Base-by-base conservation (phyloP, 257 asterid species). In the Capsicum baccatum region DNA sequence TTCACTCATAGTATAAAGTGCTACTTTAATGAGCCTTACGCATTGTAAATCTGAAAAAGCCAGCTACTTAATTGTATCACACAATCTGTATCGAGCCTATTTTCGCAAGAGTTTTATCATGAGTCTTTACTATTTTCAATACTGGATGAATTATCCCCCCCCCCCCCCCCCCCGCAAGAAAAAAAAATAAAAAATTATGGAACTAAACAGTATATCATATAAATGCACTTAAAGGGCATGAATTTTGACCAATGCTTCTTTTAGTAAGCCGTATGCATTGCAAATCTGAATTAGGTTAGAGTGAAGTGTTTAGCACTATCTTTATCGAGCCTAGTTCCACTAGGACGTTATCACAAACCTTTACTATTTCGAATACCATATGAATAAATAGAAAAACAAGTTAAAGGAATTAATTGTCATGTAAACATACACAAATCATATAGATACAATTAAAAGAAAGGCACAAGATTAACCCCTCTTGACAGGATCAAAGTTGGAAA, bases 401-500 rank as follows among this genome's bases (percentile, higher is more conserved):
- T 39, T 39, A 68, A 13, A 67, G 48, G 74, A 33, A 37, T 67
- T 13, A 37, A 12, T 67, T 12, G 74, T 9, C 79, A 70, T 69
- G 35, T 44, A 44, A 70, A 70, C 79, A 70, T 44, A 70, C 56
- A 70, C 35, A 44, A 70, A 70, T 42, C 56, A 9, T 37, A 66
- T 66, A 66, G 79, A 70, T 42, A 66, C 48, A 67, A 35, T 26
- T 64, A 11, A 26, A 64, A 26, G 74, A 33, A 6, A 66, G 21
- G 9, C 47, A 67, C 35, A 70, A 70, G 44, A 8, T 94, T 93
- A 95, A 91, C 83, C 64, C 84, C 97, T 83, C 90, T 93, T 95
- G 86, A 95, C 97, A 35, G 97, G 99, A 79, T 94, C 99, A 64
- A 95, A 95, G 94, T 92, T 95, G 87, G 98, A 78, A 39, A 95